These are phyloP conservation scores for Capillidium heterosporum DNA, from an alignment of 371 early-diverging fungal species.

Conservation along the genomic window DNA sequence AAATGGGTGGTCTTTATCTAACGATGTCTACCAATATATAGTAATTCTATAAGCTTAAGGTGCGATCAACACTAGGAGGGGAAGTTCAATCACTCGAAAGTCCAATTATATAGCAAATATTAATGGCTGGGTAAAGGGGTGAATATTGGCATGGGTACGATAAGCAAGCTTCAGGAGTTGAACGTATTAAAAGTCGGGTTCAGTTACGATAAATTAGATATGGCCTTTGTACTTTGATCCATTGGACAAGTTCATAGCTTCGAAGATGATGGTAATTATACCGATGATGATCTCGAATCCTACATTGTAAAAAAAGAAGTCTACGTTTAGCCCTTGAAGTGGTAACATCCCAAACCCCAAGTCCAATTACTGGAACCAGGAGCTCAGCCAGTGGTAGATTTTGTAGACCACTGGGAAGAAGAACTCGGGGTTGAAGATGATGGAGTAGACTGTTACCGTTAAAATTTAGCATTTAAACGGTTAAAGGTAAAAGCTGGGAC, in stretches of 20 bases:
- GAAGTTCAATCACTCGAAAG: too few species aligned
- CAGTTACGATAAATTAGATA: neutral
- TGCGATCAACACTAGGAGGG: too few species aligned
- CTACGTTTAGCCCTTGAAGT: neutral
- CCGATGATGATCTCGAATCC: conserved; percentile 62
- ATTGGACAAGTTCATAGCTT: conserved; percentile 17
- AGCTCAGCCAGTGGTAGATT: neutral
- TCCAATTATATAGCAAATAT: too few species aligned
- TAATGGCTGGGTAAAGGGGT: too few species aligned
- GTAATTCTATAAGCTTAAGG: too few species aligned
- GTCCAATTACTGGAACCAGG: neutral
- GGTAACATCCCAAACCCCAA: too few species aligned
- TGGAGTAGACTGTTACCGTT: neutral
- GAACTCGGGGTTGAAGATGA: conserved; percentile 4
- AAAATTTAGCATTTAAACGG: too few species aligned
- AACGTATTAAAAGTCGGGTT: too few species aligned
- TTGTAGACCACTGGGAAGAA: conserved; percentile 4
- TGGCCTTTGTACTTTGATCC: conserved; percentile 3
- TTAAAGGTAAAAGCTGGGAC: neutral
- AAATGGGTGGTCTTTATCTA: too few species aligned
- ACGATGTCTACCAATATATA: too few species aligned
- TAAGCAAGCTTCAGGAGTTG: too few species aligned
- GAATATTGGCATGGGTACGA: too few species aligned
- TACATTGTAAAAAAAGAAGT: conserved; percentile 8
- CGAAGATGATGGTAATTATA: conserved; percentile 54